Percentiles rank a stretch among this genome's conserved stretches.
phyloP scores from a whole-genome alignment of 106 monocot species.

The Platanthera guangdongensis region DNA sequence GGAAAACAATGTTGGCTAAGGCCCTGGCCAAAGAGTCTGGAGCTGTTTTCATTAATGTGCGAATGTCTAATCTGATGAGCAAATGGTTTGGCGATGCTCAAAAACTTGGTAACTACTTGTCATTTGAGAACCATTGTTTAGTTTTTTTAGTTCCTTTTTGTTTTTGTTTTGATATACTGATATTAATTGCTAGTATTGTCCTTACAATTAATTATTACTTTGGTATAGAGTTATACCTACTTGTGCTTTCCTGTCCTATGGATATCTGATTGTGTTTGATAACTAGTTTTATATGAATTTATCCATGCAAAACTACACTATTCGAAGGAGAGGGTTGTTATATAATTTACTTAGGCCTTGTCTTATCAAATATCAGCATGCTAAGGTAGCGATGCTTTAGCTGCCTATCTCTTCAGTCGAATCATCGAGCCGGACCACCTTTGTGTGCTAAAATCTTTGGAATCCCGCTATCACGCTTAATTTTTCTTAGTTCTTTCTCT shows the following conservation, averaged over 20 bases:
- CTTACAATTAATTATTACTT: not conserved
- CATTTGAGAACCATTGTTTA: not conserved
- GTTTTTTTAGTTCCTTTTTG: not conserved
- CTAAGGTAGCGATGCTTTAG: not conserved
- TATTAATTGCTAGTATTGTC: not conserved
- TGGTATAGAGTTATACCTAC: not conserved
- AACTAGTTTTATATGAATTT: not conserved
- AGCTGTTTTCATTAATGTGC: constrained; percentile 95
- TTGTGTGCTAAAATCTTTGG: too few species aligned
- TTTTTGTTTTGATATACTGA: not conserved
- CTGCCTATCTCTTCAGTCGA: too few species aligned
- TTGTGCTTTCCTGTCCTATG: not conserved
- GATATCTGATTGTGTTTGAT: not conserved
- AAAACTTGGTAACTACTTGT: constrained; percentile 65
- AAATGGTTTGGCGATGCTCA: constrained; percentile 99
- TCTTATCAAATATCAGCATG: not conserved
- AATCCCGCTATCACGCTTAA: too few species aligned
- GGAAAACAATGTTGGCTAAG: constrained; percentile 98
- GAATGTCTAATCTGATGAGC: constrained; percentile 94
- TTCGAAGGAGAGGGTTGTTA: not conserved
- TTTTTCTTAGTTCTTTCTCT: too few species aligned
- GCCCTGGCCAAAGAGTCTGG: constrained; percentile 94
- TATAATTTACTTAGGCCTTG: not conserved
- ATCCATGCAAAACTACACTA: not conserved
- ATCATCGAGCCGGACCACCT: too few species aligned